Evolutionary conservation across 805 yeast species (phyloP), one percentile per base, ranked within the genome.

Genomic region (Candida insectalens): DNA sequence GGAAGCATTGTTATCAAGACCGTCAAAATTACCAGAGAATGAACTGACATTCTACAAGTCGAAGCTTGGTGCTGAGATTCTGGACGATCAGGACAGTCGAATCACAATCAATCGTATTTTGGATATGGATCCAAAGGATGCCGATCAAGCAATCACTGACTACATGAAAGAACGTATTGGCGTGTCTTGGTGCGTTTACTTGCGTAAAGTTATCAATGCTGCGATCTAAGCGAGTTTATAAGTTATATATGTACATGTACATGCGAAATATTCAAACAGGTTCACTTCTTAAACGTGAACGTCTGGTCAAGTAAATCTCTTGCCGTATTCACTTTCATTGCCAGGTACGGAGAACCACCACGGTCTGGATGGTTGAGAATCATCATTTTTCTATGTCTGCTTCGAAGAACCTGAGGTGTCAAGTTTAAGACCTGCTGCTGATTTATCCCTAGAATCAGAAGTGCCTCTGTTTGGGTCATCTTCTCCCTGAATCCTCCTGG

Each of bases 281-380:
- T n/a, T n/a, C n/a, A 31, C 13, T 31, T 23, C 15, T 32, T 32
- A 21, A 32, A 32, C 26, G 25, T 32, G 25, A 32, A 32, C 25
- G 32, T 69, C 56, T 76, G 74, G 45, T 83, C 92, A 46, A 84
- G 65, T 29, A 83, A 63, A 35, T 77, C 88, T 54, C 82, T 87
- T 22, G 95, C 95, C 53, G 78, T 83, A 49, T 85, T 84, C 32
- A 85, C 80, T 60, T 84, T 85, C 55, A 83, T 77, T 18, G 95
- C 92, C 41, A 84, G 47, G 43, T 69, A 81, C 14, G 84, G 75
- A 30, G 88, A 78, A 2, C 95, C 95, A 3, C 95, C 95, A 46
- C 80, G 74, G 55, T 84, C 95, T 1, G 95, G 95, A 52, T 84
- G 95, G 54, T 84, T 84, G 9, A 73, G 61, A 57, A 84, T 62